Conservation (phyloP, 305 asterid species). For the Withania somnifera region DNA sequence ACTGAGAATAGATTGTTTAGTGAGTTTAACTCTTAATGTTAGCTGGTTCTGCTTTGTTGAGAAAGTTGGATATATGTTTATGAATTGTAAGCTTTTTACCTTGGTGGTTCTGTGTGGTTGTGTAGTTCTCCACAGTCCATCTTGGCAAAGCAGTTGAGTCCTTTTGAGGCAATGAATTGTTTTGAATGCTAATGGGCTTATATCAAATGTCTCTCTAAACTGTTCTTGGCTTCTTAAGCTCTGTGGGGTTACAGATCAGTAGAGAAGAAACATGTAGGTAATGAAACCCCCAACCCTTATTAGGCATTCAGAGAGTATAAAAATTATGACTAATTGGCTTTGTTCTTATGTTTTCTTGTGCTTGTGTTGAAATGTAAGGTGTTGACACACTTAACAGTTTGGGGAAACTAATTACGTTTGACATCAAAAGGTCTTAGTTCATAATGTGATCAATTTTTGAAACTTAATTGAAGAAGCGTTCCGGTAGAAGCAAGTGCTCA, state of each 20-base stretch:
- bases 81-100: neutral
- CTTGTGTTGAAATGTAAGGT: neutral
- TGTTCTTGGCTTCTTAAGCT: constrained; percentile 12
- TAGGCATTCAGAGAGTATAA: neutral
- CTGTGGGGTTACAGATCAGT: constrained; percentile 14
- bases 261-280: constrained; percentile 6
- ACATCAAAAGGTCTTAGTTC: neutral
- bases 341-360: neutral
- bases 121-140: constrained; percentile 8
- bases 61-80: no score
- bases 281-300: neutral
- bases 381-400: neutral
- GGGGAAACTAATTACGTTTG: neutral
- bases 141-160: constrained; percentile 19
- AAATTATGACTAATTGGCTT: neutral
- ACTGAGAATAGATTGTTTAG: no score
- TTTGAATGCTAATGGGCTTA: constrained; percentile 34
- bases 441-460: no score
- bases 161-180: constrained; percentile 5
- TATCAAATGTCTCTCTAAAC: constrained; percentile 15
- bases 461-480: no score
- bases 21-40: no score
- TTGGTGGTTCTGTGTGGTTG: neutral
- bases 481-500: no score
- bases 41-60: neutral